Base-by-base conservation (phyloP, 805 yeast species). In the Pichia ethanolica region DNA sequence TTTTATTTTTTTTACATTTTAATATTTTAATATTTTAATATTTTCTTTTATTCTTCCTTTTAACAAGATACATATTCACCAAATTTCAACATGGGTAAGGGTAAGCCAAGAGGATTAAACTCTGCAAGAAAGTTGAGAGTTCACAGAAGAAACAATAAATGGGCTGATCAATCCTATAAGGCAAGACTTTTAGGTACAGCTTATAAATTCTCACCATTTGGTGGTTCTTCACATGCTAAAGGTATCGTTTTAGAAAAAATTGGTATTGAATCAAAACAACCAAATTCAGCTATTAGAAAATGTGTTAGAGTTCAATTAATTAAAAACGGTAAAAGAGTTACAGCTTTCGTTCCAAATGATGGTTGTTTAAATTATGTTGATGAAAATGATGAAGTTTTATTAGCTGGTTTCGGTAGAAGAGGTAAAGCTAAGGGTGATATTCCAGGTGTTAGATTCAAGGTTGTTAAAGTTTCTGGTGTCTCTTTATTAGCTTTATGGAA, bases 371-470 rank as follows among this genome's bases (percentile, higher is more conserved):
- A 93, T 93, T 93, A 85, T 68, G 97, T 93, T 69, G 99, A 93
- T 75, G 98, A 93, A 82, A 93, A 93, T 83, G 99, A 93, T 81
- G 98, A 93, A 79, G 99, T 93, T 68, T 82, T 93, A 71, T 83
- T 93, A 69, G 98, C 99, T 71, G 99, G 99, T 84, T 93, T 93
- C 89, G 99, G 99, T 89, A 89, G 98, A 82, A 93, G 96, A 85
- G 99, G 99, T 83, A 93, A 93, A 85, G 99, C 99, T 77, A 93
- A 93, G 95, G 99, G 99, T 84, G 99, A 93, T 90, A 91, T 93
- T 73, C 99, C 99, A 77, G 99, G 99, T 89, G 99, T 93, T 74
- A 93, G 99, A 87, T 93, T 93, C 89, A 93, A 93, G 88, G 99
- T 93, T 74, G 99, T 93, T 75, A 93, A 93, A 84, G 99, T 93